Base-by-base conservation (phyloP, 139 green algal species). In the Closterium sp. region DNA sequence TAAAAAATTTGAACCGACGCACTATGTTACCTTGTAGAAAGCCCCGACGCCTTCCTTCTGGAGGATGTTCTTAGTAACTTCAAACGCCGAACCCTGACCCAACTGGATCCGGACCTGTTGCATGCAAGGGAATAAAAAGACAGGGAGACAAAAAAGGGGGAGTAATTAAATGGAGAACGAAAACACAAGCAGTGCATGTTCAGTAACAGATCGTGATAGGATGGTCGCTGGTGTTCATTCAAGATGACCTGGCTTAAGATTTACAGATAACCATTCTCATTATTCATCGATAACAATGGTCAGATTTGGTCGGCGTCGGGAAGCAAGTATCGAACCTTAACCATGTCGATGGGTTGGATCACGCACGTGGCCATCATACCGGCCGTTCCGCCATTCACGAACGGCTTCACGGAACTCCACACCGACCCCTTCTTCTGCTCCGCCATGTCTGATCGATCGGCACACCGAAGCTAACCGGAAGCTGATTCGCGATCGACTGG, bases 281-380 rank as follows among this genome's bases (percentile, higher is more conserved):
- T 42, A 10, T 42, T 42, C 34, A 6, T 42, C 34, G 9, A 42
- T 4, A 6, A 6, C 34, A 42, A 50, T 9, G 7, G 38, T 50
- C 38, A 38, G 32, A 38, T 13, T 50, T 17, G 7, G 38, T 50
- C 38, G 38, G 7, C 38, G 5, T 50, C 7, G 7, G 38, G 92
- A 38, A 87, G 29, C 11, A 30, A 32, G 32, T 21, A 28, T n/a
- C 94, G 85, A 70, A 99, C 98, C 94, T 99, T 99, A 70, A 99
- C 97, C 97, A 99, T 99, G 91, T 99, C 98, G 94, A 99, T 97
- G 29, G 97, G 97, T 96, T 99, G 98, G 86, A 99, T 98, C 94
- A 97, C 97, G 93, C 96, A 98, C 0, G 97, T 98, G 0, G 97
- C 95, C 1, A 88, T 87, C 98, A 99, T 99, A 87, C 98, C 98